These are phyloP conservation scores for Peniophora sp. DNA, from an alignment of 1,284 basidiomycete species.

Conservation along the genomic window DNA sequence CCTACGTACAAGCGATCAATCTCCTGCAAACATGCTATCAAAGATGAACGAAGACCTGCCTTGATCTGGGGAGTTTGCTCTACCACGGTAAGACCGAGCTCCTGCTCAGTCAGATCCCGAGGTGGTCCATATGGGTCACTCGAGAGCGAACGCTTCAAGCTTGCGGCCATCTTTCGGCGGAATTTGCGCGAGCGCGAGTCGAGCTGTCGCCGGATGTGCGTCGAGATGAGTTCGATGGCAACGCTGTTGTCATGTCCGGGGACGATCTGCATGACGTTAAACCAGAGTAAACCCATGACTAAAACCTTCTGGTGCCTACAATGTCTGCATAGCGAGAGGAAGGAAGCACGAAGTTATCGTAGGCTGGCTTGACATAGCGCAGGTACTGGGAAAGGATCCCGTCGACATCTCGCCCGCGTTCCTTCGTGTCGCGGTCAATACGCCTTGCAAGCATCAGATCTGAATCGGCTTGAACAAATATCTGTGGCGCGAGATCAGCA, in stretches of 20 bases:
- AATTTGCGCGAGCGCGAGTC: conserved; percentile 70
- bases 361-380: conserved; percentile 88
- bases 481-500: conserved; percentile 27
- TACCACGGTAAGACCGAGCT: conserved; percentile 59
- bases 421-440: conserved; percentile 81
- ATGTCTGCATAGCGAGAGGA: conserved; percentile 85
- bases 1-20: conserved; percentile 35
- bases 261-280: conserved; percentile 59
- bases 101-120: conserved; percentile 15
- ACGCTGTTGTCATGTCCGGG: conserved; percentile 81
- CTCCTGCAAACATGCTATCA: neutral
- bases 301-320: conserved; percentile 32
- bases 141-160: conserved; percentile 11
- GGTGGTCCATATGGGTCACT: conserved; percentile 1
- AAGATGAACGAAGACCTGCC: conserved; percentile 29
- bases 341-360: conserved; percentile 92
- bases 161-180: conserved; percentile 60
- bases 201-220: conserved; percentile 83
- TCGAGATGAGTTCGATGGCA: conserved; percentile 92
- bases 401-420: conserved; percentile 79
- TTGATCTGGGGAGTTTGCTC: conserved; percentile 78
- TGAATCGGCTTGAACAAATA: conserved; percentile 86
- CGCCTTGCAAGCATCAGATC: conserved; percentile 96
- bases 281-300: neutral
- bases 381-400: conserved; percentile 93